Evolutionary conservation across 2,329 filamentous ascomycete species (phyloP).

Genomic region (Colletotrichum abscissum): DNA sequence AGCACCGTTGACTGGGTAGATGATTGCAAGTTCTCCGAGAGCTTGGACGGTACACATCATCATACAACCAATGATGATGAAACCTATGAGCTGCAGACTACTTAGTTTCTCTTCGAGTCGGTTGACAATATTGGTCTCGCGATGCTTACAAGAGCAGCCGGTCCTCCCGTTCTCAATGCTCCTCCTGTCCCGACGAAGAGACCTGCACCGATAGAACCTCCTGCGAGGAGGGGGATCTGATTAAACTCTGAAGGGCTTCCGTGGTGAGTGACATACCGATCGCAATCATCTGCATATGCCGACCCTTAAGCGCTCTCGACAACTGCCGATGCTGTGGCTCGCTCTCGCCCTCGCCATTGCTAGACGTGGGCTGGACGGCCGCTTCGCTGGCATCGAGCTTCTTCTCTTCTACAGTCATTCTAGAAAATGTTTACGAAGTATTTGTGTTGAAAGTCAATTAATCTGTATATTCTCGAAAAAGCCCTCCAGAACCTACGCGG

Average conservation of each 20-base stretch:
- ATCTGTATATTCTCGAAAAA: background rate
- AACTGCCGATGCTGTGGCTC: background rate
- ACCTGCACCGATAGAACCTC: conserved; percentile 71
- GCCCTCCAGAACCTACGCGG: background rate
- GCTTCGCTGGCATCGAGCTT: background rate
- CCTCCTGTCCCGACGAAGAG: conserved; percentile 71
- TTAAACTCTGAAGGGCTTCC: conserved; percentile 26
- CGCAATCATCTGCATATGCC: conserved; percentile 72
- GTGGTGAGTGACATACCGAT: conserved; percentile 53
- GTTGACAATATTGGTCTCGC: background rate
- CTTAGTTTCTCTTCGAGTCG: background rate
- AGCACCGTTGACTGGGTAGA: conserved; percentile 71
- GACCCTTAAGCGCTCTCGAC: conserved; percentile 55
- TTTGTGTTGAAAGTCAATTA: background rate
- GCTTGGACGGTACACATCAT: conserved; percentile 70
- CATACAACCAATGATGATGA: conserved; percentile 68
- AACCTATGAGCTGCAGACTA: conserved; percentile 53
- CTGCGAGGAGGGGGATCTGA: conserved; percentile 68
- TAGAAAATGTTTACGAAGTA: background rate
- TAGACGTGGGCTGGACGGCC: background rate
- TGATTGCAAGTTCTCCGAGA: conserved; percentile 69
- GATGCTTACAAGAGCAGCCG: conserved; percentile 55
- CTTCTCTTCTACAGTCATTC: background rate
- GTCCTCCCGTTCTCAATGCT: conserved; percentile 61
- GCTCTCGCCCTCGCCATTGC: background rate